A percentile compares a stretch with the other conserved stretches of the same genome.
phyloP scores from a whole-genome alignment of 177 flowering plant genomes.

The Telopea speciosissima region DNA sequence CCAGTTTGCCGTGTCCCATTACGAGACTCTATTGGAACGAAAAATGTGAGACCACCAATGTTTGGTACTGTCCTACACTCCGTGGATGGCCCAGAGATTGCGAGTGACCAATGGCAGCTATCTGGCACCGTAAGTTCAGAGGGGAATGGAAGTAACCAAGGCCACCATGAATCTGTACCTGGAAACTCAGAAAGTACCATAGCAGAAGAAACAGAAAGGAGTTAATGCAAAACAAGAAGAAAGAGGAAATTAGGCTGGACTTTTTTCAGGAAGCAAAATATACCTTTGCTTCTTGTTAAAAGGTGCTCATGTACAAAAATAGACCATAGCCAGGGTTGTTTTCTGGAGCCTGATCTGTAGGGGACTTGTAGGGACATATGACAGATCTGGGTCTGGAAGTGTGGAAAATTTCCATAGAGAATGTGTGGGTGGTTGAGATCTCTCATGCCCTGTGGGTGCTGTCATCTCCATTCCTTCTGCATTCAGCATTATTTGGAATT shows the following conservation, averaged over 20 bases:
- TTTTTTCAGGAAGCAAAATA: not conserved
- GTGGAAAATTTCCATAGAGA: not conserved
- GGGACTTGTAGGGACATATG: not conserved
- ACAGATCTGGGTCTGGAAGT: not conserved
- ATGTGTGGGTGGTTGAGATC: not conserved
- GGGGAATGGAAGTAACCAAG: conserved; percentile 21
- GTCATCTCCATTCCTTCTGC: not conserved
- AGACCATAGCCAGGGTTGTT: not conserved
- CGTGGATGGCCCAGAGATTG: conserved; percentile 26
- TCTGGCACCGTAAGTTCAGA: conserved; percentile 24
- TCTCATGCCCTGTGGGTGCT: not conserved
- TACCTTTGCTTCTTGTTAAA: conserved; percentile 4
- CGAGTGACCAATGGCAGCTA: conserved; percentile 34
- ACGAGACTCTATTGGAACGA: conserved; percentile 34
- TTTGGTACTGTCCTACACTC: conserved; percentile 20
- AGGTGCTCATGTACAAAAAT: not conserved
- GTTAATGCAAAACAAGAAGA: conserved; percentile 4
- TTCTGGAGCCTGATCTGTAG: not conserved
- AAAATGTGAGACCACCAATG: conserved; percentile 21
- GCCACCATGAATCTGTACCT: conserved; percentile 15
- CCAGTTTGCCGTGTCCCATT: conserved; percentile 77
- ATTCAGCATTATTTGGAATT: not conserved
- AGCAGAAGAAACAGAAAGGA: conserved; percentile 19
- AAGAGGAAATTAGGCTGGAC: not conserved
- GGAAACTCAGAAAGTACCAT: conserved; percentile 13